Base-by-base conservation (phyloP, 352 stramenopile species). In the Phytophthora hybrid region DNA sequence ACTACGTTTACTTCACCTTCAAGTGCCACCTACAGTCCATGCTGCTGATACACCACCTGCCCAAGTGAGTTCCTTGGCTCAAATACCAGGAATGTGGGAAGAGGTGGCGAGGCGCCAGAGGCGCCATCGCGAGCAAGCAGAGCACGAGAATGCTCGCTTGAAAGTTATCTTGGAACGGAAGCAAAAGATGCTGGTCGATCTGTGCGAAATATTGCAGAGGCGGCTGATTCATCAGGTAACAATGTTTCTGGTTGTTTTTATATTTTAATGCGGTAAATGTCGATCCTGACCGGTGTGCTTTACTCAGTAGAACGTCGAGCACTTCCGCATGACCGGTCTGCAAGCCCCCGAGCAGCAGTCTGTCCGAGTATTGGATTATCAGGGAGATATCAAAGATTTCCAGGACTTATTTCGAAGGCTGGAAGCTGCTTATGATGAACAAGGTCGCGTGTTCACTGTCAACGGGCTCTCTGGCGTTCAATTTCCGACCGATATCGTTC, bases 1-100 rank as follows among this genome's bases (percentile, higher is more conserved):
- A 59, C 63, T 91, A 47, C 79, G 57, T 3, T 77, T 69, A 13
- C 34, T 87, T 8, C 56, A 41, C 52, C 18, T 68, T 7, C 54
- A 67, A 21, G 13, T 44, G 23, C 21, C 8, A 31, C 29, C 29
- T 7, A 31, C 4, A 31, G 29, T 31, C 29, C 29, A 31, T 5
- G 29, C 29, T 31, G 29, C 29, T 31, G 6, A 7, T 31, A 31
- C 6, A 14, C 4, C 16, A 13, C 39, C 21, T 53, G 1, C 46
- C 1, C n/a, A 26, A 3, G 3, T 29, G 14, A 37, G 37, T 21
- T 16, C 21, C 4, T 18, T 63, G 8, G 23, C 19, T 39, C 19
- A 6, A 49, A 34, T 53, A 18, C 63, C 63, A 21, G 23, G 13
- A 56, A 26, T 52, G 5, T 63, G 63, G 63, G 53, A 69, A 32